These are phyloP conservation scores for Curvularia sp. DNA, from an alignment of 2,329 filamentous ascomycete genomes.

Conservation along the genomic window DNA sequence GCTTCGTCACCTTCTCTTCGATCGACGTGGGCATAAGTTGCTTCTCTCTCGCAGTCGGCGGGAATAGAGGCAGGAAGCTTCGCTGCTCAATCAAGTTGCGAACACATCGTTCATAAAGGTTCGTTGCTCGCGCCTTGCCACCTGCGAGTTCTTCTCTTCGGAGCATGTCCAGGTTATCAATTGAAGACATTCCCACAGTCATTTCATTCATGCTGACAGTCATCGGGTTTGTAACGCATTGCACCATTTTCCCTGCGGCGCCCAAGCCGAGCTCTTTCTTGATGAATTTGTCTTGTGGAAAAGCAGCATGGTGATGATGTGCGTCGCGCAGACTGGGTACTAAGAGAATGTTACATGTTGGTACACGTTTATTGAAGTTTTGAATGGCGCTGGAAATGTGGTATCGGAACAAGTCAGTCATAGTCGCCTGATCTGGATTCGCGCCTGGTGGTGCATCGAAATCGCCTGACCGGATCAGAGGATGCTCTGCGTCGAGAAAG, in stretches of 20 bases:
- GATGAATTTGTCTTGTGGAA: conserved; percentile 77
- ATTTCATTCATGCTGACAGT: conserved; percentile 87
- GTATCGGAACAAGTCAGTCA: conserved; percentile 82
- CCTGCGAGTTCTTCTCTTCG: conserved; percentile 73
- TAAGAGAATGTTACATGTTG: conserved; percentile 80
- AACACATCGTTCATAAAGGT: conserved; percentile 73
- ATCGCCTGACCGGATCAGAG: conserved; percentile 71
- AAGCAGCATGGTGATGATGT: conserved; percentile 82
- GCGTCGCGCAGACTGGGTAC: conserved; percentile 83
- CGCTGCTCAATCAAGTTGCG: conserved; percentile 85
- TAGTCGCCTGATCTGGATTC: conserved; percentile 74
- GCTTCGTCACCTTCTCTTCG: conserved; percentile 63
- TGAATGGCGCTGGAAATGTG: conserved; percentile 77
- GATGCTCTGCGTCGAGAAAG: conserved; percentile 91
- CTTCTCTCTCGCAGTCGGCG: conserved; percentile 72
- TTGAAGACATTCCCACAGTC: conserved; percentile 78
- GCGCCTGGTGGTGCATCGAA: conserved; percentile 53
- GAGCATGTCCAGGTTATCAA: conserved; percentile 85
- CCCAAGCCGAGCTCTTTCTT: conserved; percentile 77
- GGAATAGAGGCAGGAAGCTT: conserved; percentile 90
- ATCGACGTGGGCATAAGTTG: conserved; percentile 59
- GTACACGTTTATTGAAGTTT: conserved; percentile 72
- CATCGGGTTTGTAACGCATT: conserved; percentile 88
- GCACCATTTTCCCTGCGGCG: conserved; percentile 65
- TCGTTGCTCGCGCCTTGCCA: conserved; percentile 62